phyloP scores from a whole-genome alignment of 441 rosid species.

The Corymbia calophylla region DNA sequence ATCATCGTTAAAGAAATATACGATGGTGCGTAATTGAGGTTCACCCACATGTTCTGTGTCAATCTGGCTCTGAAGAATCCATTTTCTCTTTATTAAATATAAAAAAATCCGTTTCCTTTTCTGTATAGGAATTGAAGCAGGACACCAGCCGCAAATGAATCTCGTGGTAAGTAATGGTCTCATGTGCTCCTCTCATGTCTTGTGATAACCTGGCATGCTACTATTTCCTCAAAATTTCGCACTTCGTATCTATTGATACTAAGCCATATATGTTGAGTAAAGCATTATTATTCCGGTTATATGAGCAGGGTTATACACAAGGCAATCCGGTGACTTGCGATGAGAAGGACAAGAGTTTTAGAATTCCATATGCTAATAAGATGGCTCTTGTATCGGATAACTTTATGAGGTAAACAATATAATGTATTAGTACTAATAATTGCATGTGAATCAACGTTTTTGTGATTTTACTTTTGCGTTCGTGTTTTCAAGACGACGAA shows the following conservation, averaged over 20 bases:
- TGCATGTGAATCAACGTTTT: not conserved
- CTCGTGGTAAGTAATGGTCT: not conserved
- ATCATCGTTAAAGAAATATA: constrained; percentile 6
- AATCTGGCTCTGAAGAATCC: not conserved
- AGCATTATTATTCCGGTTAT: not conserved
- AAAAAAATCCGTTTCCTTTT: not conserved
- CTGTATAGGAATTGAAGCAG: constrained; percentile 1
- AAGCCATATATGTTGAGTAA: not conserved
- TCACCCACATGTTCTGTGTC: not conserved
- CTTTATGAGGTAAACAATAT: constrained; percentile 8
- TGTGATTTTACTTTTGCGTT: not conserved
- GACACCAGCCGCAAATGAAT: constrained; percentile 1
- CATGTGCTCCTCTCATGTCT: not conserved
- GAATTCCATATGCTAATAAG: constrained; percentile 3
- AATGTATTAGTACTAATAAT: not conserved
- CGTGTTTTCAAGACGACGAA: not conserved
- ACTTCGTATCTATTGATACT: not conserved
- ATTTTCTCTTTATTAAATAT: not conserved
- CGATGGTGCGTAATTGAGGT: not conserved
- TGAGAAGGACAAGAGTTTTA: not conserved
- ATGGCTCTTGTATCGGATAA: constrained; percentile 7
- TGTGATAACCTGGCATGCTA: not conserved
- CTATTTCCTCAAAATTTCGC: not conserved
- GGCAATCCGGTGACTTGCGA: constrained; percentile 15
- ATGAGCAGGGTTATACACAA: constrained; percentile 9